phyloP scores from a whole-genome alignment of 2,329 filamentous ascomycete genomes.

The Paramyrothecium roridum region DNA sequence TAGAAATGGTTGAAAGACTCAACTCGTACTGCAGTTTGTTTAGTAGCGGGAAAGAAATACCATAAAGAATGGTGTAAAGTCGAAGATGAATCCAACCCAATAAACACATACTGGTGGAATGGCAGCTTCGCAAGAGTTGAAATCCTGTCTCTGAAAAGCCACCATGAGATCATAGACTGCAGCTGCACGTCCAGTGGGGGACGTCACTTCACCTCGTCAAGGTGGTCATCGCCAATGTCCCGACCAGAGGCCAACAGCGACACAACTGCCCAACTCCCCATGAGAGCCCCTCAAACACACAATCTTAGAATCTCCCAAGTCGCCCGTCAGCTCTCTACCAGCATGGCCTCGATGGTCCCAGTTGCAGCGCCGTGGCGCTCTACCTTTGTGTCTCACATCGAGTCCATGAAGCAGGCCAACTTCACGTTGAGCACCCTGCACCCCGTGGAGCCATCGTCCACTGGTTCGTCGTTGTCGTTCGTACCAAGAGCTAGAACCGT shows the following conservation, averaged over 20 bases:
- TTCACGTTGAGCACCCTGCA: constrained; percentile 52
- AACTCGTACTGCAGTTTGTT: no score
- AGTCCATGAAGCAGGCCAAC: constrained; percentile 41
- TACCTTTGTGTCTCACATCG: constrained; percentile 48
- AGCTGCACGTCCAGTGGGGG: background rate
- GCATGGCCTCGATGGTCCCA: constrained; percentile 18
- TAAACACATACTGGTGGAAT: no score
- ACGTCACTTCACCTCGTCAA: background rate
- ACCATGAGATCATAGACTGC: background rate
- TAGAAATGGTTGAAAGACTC: no score
- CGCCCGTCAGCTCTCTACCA: constrained; percentile 21
- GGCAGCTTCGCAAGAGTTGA: no score
- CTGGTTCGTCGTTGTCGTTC: constrained; percentile 40
- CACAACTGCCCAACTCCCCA: constrained; percentile 3
- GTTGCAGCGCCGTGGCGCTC: constrained; percentile 50
- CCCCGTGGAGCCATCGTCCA: constrained; percentile 25
- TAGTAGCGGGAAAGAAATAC: no score
- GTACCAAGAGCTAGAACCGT: constrained; percentile 69
- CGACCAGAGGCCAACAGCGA: background rate
- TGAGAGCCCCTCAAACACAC: constrained; percentile 12
- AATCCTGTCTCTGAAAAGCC: background rate
- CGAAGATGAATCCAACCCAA: no score
- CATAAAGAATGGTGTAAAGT: no score
- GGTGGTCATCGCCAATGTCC: background rate
- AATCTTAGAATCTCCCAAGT: constrained; percentile 22